These are phyloP conservation scores for Piper betle DNA, from an alignment of 164 flowering plant genomes.

Conservation along the genomic window DNA sequence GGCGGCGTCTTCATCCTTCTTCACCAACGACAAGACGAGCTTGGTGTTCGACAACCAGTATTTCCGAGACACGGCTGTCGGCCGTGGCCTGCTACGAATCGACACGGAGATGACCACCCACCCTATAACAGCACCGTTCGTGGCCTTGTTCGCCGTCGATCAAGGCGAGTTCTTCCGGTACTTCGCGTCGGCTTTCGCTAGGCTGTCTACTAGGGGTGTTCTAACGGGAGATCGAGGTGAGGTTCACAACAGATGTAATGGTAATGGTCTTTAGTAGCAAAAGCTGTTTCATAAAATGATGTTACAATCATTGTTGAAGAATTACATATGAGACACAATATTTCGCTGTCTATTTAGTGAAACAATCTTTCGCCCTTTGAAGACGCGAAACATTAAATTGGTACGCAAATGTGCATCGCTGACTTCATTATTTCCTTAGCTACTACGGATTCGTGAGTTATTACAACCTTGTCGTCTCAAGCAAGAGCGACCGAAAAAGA, in stretches of 20 bases:
- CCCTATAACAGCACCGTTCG: conserved; percentile 24
- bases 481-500: too few relatives aligned
- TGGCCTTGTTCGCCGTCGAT: conserved; percentile 19
- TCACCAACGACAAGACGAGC: conserved; percentile 32
- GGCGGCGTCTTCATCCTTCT: conserved; percentile 13
- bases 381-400: too few relatives aligned
- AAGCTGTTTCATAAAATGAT: too few relatives aligned
- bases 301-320: too few relatives aligned
- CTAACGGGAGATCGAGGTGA: conserved; percentile 33
- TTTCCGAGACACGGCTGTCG: conserved; percentile 18
- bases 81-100: conserved; percentile 28
- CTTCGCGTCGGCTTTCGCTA: conserved; percentile 43
- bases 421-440: too few relatives aligned
- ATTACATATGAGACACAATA: too few relatives aligned
- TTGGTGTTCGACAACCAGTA: conserved; percentile 34
- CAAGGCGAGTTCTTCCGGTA: conserved; percentile 21
- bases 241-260: conserved; percentile 26
- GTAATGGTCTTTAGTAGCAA: not conserved
- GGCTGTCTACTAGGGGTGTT: conserved; percentile 31
- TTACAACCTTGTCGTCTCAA: too few relatives aligned
- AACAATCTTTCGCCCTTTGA: too few relatives aligned
- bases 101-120: conserved; percentile 31
- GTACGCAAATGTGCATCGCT: too few relatives aligned
- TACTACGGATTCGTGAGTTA: too few relatives aligned
- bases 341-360: too few relatives aligned